Evolutionary conservation across 2,329 filamentous ascomycete species (phyloP), one percentile per base, ranked within the genome.

Genomic region (Diaporthe vexans): DNA sequence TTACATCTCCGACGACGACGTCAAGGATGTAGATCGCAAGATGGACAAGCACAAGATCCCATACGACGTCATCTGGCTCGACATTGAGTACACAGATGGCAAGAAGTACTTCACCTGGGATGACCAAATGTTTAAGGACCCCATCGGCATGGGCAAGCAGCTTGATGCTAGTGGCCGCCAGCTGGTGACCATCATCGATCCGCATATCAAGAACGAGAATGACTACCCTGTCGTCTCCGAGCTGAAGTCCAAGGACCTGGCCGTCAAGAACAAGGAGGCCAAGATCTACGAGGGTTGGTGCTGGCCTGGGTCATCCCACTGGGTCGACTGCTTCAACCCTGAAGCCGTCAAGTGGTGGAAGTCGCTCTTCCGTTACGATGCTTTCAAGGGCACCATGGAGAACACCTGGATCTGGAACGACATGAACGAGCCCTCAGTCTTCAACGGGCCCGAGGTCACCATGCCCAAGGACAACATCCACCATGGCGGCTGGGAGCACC

Each of bases 101-200:
- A 96, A 97, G 85, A 97, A 98, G 85, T 99, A 99, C 86, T 99
- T 99, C 82, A 98, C 95, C 0, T 99, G 95, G 94, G 96, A 99
- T 80, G 90, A 92, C 26, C 89, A 97, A 80, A 97, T 92, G 67
- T 99, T 99, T 84, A 89, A 91, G 19, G 92, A 98, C 78, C 95
- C 97, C 0, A 90, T 94, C 67, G 90, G 91, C 65, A 99, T 98
- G 95, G 92, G 94, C 78, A 88, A 98, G 82, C 94, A 97, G 80
- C 89, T 98, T 13, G 95, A 95, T 77, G 90, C 91, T 76, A 94
- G 94, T 68, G 94, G 95, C 57, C 91, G 97, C 76, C 97, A 98
- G 84, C 90, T 98, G 11, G 97, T 98, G 17, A 91, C 94, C 63
- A 97, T 99, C 79, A 98, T 98, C 76, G 97, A 99, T 78, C 97